phyloP scores from a whole-genome alignment of 1,284 basidiomycete species.

The Naganishia liquefaciens region DNA sequence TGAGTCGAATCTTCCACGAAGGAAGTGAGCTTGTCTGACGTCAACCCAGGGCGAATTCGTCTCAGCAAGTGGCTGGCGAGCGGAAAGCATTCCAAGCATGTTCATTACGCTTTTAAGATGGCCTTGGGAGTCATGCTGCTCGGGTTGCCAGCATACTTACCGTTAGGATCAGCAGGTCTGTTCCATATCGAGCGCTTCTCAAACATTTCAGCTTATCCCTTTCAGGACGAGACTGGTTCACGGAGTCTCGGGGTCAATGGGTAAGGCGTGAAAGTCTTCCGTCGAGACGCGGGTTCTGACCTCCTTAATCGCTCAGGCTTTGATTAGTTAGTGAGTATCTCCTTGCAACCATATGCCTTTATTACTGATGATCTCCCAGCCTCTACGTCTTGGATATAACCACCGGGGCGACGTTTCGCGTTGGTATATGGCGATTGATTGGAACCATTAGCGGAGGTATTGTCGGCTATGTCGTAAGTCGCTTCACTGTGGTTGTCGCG shows the following conservation, averaged over 20 bases:
- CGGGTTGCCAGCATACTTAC: conserved; percentile 53
- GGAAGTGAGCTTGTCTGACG: conserved; percentile 4
- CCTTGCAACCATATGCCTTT: neutral
- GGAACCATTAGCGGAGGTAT: conserved; percentile 56
- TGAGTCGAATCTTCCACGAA: too few species aligned
- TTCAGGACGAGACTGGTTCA: conserved; percentile 51
- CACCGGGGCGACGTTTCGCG: conserved; percentile 55
- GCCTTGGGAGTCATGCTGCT: conserved; percentile 54
- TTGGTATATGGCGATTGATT: conserved; percentile 53
- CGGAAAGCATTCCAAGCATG: conserved; percentile 53
- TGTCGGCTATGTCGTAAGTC: conserved; percentile 50
- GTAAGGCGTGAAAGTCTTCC: conserved; percentile 37
- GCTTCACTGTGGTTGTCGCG: neutral
- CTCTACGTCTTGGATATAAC: conserved; percentile 57
- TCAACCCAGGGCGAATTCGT: conserved; percentile 33
- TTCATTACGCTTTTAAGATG: conserved; percentile 55
- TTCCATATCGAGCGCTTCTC: neutral
- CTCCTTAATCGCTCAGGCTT: conserved; percentile 25
- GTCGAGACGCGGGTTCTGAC: neutral
- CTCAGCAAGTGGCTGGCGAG: conserved; percentile 43
- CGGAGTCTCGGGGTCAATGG: conserved; percentile 52
- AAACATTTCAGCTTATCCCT: neutral
- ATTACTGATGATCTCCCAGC: conserved; percentile 14
- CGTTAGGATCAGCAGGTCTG: conserved; percentile 34
- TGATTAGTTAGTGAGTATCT: conserved; percentile 43